These are phyloP conservation scores for Paramarasmius palmivorus DNA, from an alignment of 1,284 basidiomycete genomes.

Conservation along the genomic window DNA sequence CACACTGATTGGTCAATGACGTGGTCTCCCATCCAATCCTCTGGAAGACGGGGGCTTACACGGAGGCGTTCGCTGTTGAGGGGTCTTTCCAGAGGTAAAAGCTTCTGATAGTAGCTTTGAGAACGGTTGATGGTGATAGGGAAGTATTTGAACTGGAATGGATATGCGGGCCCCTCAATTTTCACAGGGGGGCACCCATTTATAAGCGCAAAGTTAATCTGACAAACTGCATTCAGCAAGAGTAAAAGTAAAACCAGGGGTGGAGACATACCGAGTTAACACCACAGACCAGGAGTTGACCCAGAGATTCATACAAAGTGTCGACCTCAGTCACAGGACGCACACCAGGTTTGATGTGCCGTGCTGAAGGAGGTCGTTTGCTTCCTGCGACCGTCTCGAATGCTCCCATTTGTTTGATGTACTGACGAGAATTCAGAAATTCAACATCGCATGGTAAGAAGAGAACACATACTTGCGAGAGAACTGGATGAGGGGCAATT, in stretches of 20 bases:
- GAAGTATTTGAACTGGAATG: constrained; percentile 2
- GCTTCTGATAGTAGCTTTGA: not conserved
- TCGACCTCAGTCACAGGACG: not conserved
- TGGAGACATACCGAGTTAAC: not conserved
- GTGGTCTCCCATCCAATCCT: constrained; percentile 2
- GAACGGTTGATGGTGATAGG: not conserved
- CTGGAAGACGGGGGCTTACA: not conserved
- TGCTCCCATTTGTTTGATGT: constrained; percentile 3
- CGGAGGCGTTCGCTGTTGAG: constrained; percentile 6
- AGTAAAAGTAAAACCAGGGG: no score
- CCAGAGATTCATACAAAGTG: not conserved
- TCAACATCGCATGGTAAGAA: not conserved
- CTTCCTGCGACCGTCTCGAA: constrained; percentile 1
- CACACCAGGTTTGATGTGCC: not conserved
- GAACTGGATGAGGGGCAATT: constrained; percentile 10
- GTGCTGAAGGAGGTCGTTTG: constrained; percentile 1
- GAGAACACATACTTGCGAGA: not conserved
- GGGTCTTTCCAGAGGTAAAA: not conserved
- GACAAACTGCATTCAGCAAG: no score
- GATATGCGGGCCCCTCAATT: not conserved
- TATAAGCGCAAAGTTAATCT: constrained; percentile 3
- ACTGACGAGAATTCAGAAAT: not conserved
- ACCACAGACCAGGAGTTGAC: not conserved
- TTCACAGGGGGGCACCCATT: constrained; percentile 1
- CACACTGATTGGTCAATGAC: constrained; percentile 1